Conservation (phyloP, 495 filamentous ascomycete species). For the Bryoglossum gracile region DNA sequence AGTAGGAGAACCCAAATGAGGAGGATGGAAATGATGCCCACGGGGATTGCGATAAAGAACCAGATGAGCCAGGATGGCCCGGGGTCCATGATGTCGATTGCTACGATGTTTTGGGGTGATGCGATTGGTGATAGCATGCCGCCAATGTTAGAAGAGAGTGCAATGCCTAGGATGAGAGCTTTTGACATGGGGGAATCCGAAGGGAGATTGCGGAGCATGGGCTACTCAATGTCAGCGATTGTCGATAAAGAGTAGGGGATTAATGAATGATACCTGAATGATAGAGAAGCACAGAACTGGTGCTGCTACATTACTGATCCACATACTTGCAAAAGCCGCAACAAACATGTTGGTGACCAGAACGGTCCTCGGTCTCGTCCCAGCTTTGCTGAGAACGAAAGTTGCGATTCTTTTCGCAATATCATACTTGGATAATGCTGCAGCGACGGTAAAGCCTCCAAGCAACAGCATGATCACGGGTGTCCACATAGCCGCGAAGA, state of each 20-base stretch:
- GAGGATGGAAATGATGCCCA: constrained; percentile 83
- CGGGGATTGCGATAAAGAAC: constrained; percentile 93
- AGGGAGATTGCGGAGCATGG: constrained; percentile 87
- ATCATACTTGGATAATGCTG: constrained; percentile 91
- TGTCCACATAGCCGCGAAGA: constrained; percentile 97
- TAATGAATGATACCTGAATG: constrained; percentile 54
- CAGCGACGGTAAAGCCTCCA: constrained; percentile 92
- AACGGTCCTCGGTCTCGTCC: constrained; percentile 79
- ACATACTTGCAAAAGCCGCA: constrained; percentile 95
- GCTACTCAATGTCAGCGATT: constrained; percentile 37
- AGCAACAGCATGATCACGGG: constrained; percentile 98
- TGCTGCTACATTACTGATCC: constrained; percentile 96
- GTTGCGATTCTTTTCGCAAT: constrained; percentile 97
- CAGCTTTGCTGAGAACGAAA: constrained; percentile 94
- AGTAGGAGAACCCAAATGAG: constrained; percentile 86
- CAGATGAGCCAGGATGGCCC: constrained; percentile 86
- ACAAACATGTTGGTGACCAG: constrained; percentile 97
- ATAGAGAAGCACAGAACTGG: constrained; percentile 98
- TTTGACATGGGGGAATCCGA: constrained; percentile 87
- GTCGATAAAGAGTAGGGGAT: neutral
- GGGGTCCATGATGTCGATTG: constrained; percentile 87
- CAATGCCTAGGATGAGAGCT: constrained; percentile 93
- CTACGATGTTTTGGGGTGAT: constrained; percentile 94
- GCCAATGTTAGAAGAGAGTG: constrained; percentile 89
- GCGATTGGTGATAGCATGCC: constrained; percentile 96